A percentile compares a stretch with the other conserved stretches of the same genome.
Evolutionary conservation across 768 basidiomycete species (phyloP).

Genomic region (Amanita pseudoporphyria): DNA sequence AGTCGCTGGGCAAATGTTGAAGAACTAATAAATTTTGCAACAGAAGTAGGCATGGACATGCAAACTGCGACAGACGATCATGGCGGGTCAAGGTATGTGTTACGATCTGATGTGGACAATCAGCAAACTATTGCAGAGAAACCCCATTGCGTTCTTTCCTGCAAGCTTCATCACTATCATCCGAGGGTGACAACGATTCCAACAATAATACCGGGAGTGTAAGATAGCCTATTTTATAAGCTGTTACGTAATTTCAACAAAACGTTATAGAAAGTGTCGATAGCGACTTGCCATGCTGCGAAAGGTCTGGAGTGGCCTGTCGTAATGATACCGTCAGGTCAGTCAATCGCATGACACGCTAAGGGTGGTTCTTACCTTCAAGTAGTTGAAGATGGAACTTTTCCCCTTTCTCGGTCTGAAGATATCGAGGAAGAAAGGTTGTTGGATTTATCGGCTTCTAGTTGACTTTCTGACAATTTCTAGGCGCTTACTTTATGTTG

Average conservation of each 20-base stretch:
- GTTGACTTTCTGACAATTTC: neutral
- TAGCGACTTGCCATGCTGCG: constrained; percentile 82
- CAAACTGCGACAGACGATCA: constrained; percentile 9
- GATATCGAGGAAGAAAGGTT: constrained; percentile 79
- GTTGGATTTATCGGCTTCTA: constrained; percentile 9
- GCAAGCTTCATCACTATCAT: constrained; percentile 75
- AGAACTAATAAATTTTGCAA: constrained; percentile 75
- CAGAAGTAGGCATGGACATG: constrained; percentile 32
- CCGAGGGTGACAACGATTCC: constrained; percentile 60
- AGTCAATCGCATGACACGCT: neutral
- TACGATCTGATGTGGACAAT: neutral
- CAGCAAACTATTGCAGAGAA: constrained; percentile 18
- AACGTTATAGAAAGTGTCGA: constrained; percentile 58
- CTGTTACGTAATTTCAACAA: neutral
- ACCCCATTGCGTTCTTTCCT: constrained; percentile 65
- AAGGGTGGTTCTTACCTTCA: neutral
- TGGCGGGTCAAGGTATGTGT: neutral
- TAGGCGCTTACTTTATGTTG: constrained; percentile 82
- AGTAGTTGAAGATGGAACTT: constrained; percentile 62
- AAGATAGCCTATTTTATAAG: neutral
- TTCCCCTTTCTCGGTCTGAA: constrained; percentile 65
- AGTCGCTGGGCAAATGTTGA: constrained; percentile 80
- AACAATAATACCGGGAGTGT: constrained; percentile 28
- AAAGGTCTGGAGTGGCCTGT: constrained; percentile 93
- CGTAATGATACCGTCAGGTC: constrained; percentile 70